Conservation (phyloP, 257 asterid genomes). For the Cinchona pubescens region DNA sequence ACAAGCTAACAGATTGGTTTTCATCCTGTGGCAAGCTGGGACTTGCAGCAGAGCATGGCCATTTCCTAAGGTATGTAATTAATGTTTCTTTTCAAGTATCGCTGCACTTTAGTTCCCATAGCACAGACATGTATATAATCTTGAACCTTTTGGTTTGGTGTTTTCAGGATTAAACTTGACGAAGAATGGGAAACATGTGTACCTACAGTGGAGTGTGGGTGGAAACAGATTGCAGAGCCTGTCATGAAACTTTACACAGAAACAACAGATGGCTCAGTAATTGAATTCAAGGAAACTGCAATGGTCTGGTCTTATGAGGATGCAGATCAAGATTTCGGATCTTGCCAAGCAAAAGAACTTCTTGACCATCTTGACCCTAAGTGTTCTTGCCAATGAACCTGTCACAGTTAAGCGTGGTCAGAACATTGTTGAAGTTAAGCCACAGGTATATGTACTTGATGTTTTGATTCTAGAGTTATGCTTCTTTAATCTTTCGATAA, state of each 20-base stretch:
- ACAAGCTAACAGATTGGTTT: slow-evolving; percentile 60
- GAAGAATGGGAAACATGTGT: slow-evolving; percentile 80
- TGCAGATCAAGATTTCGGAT: slow-evolving; percentile 92
- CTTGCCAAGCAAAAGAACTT: slow-evolving; percentile 91
- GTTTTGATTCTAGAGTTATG: background rate
- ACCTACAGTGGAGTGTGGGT: slow-evolving; percentile 64
- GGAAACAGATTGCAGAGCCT: slow-evolving; percentile 92
- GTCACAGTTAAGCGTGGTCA: slow-evolving; percentile 80
- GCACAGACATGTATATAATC: background rate
- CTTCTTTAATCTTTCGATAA: background rate
- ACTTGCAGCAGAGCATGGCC: slow-evolving; percentile 89
- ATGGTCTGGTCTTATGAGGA: slow-evolving; percentile 91
- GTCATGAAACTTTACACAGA: slow-evolving; percentile 84
- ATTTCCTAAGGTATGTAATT: slow-evolving; percentile 52
- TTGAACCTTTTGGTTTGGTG: background rate
- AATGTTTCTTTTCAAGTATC: background rate
- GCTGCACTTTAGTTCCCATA: background rate
- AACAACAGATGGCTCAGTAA: slow-evolving; percentile 83
- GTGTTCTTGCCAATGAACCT: slow-evolving; percentile 85
- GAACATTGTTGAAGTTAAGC: slow-evolving; percentile 79
- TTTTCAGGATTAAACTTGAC: slow-evolving; percentile 53
- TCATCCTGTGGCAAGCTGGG: slow-evolving; percentile 71
- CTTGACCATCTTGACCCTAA: slow-evolving; percentile 86
- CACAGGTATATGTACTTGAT: slow-evolving; percentile 57
- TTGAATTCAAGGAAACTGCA: slow-evolving; percentile 72